These are phyloP conservation scores for Magnolia officinalis DNA, from an alignment of 164 flowering plant species.

Conservation along the genomic window DNA sequence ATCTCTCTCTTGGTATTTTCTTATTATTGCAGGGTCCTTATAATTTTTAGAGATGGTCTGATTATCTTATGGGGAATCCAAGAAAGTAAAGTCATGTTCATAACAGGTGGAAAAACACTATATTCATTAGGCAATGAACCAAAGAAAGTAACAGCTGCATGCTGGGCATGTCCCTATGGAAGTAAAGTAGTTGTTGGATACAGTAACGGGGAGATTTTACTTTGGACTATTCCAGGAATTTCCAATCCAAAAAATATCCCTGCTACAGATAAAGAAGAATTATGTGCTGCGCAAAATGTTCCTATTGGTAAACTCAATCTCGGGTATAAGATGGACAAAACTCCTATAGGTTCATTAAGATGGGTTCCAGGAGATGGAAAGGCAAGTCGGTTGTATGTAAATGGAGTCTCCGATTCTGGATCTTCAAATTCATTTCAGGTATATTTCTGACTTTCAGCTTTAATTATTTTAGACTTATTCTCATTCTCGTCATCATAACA, in stretches of 20 bases:
- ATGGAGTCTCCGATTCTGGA: slow-evolving; percentile 44
- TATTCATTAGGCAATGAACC: slow-evolving; percentile 42
- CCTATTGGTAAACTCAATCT: slow-evolving; percentile 72
- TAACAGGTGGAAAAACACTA: slow-evolving; percentile 43
- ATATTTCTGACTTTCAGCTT: slow-evolving; percentile 4
- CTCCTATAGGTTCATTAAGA: slow-evolving; percentile 62
- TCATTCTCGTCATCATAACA: neutral
- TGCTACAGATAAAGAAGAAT: slow-evolving; percentile 26
- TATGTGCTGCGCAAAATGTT: slow-evolving; percentile 30
- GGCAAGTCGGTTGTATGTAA: slow-evolving; percentile 63
- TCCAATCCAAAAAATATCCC: slow-evolving; percentile 27
- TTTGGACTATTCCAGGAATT: slow-evolving; percentile 52
- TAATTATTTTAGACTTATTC: neutral
- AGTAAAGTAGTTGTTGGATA: slow-evolving; percentile 80
- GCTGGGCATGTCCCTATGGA: slow-evolving; percentile 88
- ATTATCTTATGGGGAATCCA: slow-evolving; percentile 67
- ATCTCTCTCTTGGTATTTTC: neutral
- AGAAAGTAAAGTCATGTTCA: slow-evolving; percentile 55
- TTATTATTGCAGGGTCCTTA: slow-evolving; percentile 55
- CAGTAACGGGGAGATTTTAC: slow-evolving; percentile 65
- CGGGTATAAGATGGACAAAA: slow-evolving; percentile 72
- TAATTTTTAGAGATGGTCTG: slow-evolving; percentile 64
- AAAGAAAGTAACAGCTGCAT: slow-evolving; percentile 73
- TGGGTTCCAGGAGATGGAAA: slow-evolving; percentile 73
- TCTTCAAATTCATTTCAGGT: slow-evolving; percentile 72